Evolutionary conservation across 108 stramenopile genomes (phyloP).

Genomic region (Fragilaria radians): DNA sequence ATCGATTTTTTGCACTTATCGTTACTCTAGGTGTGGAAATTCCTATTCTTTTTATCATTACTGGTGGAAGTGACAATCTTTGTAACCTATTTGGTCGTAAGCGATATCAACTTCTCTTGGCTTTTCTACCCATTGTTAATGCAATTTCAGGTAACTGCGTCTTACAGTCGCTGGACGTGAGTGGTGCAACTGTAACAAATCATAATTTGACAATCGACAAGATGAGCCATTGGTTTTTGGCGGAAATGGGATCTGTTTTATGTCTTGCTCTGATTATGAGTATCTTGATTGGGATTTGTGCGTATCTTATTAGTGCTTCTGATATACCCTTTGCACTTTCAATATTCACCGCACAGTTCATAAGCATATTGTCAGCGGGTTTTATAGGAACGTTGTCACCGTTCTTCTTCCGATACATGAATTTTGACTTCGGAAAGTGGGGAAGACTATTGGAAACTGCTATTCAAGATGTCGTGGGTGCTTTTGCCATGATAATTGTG

Average conservation of each 20-base stretch:
- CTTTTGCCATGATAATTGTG: slow-evolving; percentile 56
- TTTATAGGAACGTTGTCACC: slow-evolving; percentile 57
- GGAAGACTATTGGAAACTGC: slow-evolving; percentile 58
- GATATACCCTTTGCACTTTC: slow-evolving; percentile 40
- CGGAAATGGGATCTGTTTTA: slow-evolving; percentile 43
- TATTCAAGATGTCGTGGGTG: slow-evolving; percentile 58
- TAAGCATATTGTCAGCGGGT: slow-evolving; percentile 49
- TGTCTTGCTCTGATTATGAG: slow-evolving; percentile 51
- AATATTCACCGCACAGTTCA: slow-evolving; percentile 45
- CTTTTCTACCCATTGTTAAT: slow-evolving; percentile 42
- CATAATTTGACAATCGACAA: slow-evolving; percentile 29
- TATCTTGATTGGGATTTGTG: slow-evolving; percentile 25
- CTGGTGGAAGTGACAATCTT: slow-evolving; percentile 48
- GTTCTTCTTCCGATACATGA: slow-evolving; percentile 43
- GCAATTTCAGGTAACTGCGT: slow-evolving; percentile 71
- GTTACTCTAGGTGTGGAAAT: slow-evolving; percentile 56
- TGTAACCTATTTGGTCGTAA: slow-evolving; percentile 45
- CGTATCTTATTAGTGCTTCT: slow-evolving; percentile 37
- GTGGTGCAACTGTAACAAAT: slow-evolving; percentile 49
- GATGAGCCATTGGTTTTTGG: slow-evolving; percentile 38
- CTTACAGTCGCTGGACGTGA: slow-evolving; percentile 55
- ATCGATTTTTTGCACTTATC: slow-evolving; percentile 45
- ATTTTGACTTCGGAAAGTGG: slow-evolving; percentile 51
- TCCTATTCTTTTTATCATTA: slow-evolving; percentile 52
- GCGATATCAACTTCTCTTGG: slow-evolving; percentile 45